Conservation (phyloP, 345 rosid genomes). For the Boechera retrofracta region DNA sequence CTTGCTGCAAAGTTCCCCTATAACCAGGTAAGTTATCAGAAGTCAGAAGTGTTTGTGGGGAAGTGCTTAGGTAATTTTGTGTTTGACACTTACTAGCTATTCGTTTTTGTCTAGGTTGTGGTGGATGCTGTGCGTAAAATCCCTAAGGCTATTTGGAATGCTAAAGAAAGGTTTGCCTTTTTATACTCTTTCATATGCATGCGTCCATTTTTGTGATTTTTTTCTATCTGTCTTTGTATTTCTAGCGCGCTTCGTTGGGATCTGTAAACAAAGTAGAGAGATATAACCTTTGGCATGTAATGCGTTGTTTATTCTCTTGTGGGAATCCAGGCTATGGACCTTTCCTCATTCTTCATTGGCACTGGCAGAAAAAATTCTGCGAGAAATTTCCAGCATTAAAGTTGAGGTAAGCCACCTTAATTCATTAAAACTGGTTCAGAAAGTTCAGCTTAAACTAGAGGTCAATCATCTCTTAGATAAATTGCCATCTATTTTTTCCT, state of each 20-base stretch:
- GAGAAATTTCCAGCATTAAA: slow-evolving; percentile 52
- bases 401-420: slow-evolving; percentile 61
- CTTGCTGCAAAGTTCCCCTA: slow-evolving; percentile 79
- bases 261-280: not conserved
- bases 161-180: slow-evolving; percentile 76
- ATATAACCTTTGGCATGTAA: slow-evolving; percentile 22
- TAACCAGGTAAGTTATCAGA: slow-evolving; percentile 55
- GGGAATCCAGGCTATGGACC: slow-evolving; percentile 69
- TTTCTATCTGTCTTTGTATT: slow-evolving; percentile 9
- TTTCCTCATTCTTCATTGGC: slow-evolving; percentile 76
- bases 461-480: slow-evolving; percentile 9
- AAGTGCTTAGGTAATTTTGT: slow-evolving; percentile 12
- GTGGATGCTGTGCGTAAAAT: slow-evolving; percentile 75
- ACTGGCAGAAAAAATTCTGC: slow-evolving; percentile 62
- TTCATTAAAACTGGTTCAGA: not conserved
- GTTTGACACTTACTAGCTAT: slow-evolving; percentile 23
- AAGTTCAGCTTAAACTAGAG: slow-evolving; percentile 14
- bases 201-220: slow-evolving; percentile 13
- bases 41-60: not conserved
- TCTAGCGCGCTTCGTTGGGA: slow-evolving; percentile 4
- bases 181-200: not conserved
- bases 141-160: slow-evolving; percentile 88
- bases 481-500: not conserved
- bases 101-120: slow-evolving; percentile 51
- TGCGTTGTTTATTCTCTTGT: slow-evolving; percentile 23